Base-by-base conservation (phyloP, 2,329 filamentous ascomycete species). In the Fusarium keratoplasticum region DNA sequence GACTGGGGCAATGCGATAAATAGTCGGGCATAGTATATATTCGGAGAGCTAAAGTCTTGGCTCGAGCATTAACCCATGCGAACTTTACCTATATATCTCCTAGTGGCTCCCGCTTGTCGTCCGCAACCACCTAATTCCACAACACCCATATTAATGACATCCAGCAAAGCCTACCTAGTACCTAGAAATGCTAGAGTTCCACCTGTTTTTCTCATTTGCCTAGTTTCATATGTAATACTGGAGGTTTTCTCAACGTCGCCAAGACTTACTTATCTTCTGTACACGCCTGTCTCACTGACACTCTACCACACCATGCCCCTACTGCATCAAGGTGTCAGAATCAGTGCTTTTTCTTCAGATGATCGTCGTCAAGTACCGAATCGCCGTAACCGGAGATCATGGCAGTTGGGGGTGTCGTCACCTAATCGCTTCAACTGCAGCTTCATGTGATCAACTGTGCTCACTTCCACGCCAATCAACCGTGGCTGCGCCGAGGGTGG, bases 401-500 rank as follows among this genome's bases (percentile, higher is more conserved):
- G 38, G 16, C 3, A 18, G 29, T n/a, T 40, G 40, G 31, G 38
- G 42, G 59, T 40, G n/a, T 25, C 42, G 25, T 22, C 27, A 35
- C 38, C n/a, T 60, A 33, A 67, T 67, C 55, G 31, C 33, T 33
- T 55, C 31, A 33, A 65, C 25, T 70, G 47, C 35, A 35, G 36
- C 52, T 58, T 70, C 60, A 62, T 64, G 64, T 63, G 64, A 71
- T 69, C 67, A 66, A 38, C 47, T 59, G 67, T 67, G 59, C 70
- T 69, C 52, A 52, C 67, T 73, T 74, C 68, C 67, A 61, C 65
- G 40, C 59, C 22, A 40, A 68, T 60, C 42, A 52, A 58, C 50
- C 40, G 75, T 77, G 72, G 73, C 76, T 74, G 65, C 40, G 52
- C 54, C 55, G 25, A 59, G 42, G 38, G 69, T 76, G 71, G 76